Base-by-base conservation (phyloP, 768 basidiomycete species). In the Leccinum olivaceopallidum region DNA sequence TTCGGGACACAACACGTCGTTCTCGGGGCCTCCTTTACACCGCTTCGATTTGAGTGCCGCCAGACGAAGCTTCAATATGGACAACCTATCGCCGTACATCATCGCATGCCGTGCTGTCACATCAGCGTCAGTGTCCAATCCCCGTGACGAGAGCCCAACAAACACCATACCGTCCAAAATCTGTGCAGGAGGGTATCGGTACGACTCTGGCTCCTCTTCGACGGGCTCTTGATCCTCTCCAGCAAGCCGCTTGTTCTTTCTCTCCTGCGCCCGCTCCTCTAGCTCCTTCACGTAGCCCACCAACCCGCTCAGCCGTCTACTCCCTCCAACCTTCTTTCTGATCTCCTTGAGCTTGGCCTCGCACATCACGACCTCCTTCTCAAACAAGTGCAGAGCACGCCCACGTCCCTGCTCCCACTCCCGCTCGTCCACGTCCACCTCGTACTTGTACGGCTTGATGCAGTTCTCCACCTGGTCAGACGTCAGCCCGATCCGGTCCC, bases 401-500 rank as follows among this genome's bases (percentile, higher is more conserved):
- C 81, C 82, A 53, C 95, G 79, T 1, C 97, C 97, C 2, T 79
- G 70, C 66, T 93, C 92, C 97, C 97, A 99, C 73, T 99, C 97
- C 47, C 88, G 79, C 14, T 85, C 83, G 63, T 98, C 95, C 14
- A 98, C 90, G 71, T 99, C 97, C 28, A 98, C 88, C 70, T 98
- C 96, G 70, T 97, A 96, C 79, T 99, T 99, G 83, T 86, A 98
- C 30, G 96, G 97, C 76, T 99, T 99, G 81, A 99, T 98, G 75
- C 94, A 96, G 74, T 98, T 99, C 80, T 99, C 97, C 16, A 99
- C 96, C 76, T 98, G 96, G 73, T 99, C 97, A 5, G 93, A 90
- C n/a, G 97, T 94, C 58, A 96, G 77, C 16, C 93, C 91, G 59
- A 98, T 90, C 6, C 96, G 85, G 69, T 98, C 96, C 60, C 96